Evolutionary conservation across 2,329 filamentous ascomycete genomes (phyloP).

Genomic region (Cadophora sp.): DNA sequence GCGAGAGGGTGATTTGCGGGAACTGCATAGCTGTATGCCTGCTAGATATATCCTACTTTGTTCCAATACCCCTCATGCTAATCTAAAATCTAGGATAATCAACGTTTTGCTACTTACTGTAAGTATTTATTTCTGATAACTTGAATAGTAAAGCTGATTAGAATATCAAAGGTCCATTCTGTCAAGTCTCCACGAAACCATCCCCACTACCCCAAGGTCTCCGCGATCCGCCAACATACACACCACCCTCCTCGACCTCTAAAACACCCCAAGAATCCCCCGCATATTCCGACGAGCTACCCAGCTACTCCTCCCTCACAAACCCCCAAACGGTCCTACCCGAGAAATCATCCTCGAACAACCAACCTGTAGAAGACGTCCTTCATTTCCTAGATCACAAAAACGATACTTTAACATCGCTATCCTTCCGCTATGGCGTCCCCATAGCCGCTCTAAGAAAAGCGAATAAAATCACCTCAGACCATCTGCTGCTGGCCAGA

Average conservation of each 20-base stretch:
- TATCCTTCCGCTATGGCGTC: constrained; percentile 76
- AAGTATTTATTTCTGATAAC: not conserved
- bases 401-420: constrained; percentile 70
- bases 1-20: constrained; percentile 73
- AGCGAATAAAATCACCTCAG: constrained; percentile 73
- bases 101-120: constrained; percentile 54
- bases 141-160: constrained; percentile 1
- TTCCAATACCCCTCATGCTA: not conserved
- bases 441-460: constrained; percentile 67
- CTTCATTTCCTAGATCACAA: constrained; percentile 77
- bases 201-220: constrained; percentile 69
- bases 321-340: constrained; percentile 20
- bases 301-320: constrained; percentile 36
- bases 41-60: too few species aligned
- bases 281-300: constrained; percentile 45
- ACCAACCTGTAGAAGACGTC: constrained; percentile 61
- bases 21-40: constrained; percentile 67
- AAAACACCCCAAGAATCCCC: constrained; percentile 47
- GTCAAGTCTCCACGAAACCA: constrained; percentile 71
- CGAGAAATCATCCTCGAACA: constrained; percentile 36
- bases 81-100: constrained; percentile 36
- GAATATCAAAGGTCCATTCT: constrained; percentile 64
- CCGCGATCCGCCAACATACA: constrained; percentile 72
- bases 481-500: constrained; percentile 73
- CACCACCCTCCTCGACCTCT: constrained; percentile 41